These are phyloP conservation scores for Elaeagnus macrophylla DNA, from an alignment of 306 rosid species.

Conservation along the genomic window DNA sequence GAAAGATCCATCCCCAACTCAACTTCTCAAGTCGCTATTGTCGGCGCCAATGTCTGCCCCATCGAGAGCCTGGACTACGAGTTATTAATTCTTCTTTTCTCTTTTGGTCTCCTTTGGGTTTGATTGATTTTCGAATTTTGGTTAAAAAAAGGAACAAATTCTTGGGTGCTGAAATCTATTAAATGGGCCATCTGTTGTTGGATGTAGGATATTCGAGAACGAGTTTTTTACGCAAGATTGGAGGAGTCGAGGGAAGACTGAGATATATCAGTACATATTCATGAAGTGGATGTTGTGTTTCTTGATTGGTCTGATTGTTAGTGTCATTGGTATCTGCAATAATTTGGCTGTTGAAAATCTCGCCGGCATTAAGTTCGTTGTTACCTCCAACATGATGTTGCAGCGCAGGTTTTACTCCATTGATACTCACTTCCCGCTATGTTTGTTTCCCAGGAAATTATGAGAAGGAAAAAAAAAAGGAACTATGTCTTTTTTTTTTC, in stretches of 20 bases:
- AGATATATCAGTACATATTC: conserved; percentile 48
- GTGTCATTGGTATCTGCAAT: conserved; percentile 63
- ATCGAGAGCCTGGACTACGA: conserved; percentile 97
- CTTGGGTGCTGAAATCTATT: no score
- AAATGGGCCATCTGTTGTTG: neutral
- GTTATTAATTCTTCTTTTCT: conserved; percentile 27
- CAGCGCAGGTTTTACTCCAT: conserved; percentile 29
- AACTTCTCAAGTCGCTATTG: conserved; percentile 83
- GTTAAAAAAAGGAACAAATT: no score
- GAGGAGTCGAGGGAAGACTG: conserved; percentile 52
- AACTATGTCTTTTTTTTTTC: no score
- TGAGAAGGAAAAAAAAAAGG: neutral
- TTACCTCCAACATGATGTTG: conserved; percentile 87
- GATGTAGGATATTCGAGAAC: conserved; percentile 65
- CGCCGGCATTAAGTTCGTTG: conserved; percentile 81
- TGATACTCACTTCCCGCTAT: neutral
- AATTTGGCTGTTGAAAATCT: conserved; percentile 92
- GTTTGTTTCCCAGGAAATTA: conserved; percentile 1
- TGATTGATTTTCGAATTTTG: neutral
- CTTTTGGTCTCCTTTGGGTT: neutral
- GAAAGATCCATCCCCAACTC: conserved; percentile 40
- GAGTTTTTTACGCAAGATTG: conserved; percentile 89
- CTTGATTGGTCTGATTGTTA: conserved; percentile 51
- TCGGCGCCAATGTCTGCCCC: conserved; percentile 84
- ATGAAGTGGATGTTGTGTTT: conserved; percentile 80